Base-by-base conservation (phyloP, 257 asterid species). In the Fraxinus cuspidata region DNA sequence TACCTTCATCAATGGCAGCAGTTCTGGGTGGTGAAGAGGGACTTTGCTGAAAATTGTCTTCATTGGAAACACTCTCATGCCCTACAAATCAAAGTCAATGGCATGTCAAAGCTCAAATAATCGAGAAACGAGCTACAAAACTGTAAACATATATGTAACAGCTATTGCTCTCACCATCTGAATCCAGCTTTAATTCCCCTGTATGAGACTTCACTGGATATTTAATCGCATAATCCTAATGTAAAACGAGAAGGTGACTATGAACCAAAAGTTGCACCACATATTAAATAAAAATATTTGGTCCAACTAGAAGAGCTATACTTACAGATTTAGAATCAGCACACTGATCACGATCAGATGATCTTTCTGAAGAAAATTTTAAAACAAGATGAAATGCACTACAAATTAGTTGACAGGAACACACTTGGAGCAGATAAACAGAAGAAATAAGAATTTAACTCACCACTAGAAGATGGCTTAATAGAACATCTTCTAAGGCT, bases 1-100 rank as follows among this genome's bases (percentile, higher is more conserved):
- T 81, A 86, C 92, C 96, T 86, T 94, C 95, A 71, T 51, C 80
- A 35, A 80, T 81, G 19, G 81, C 65, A 73, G 76, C 78, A 79
- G 84, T 47, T 29, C 86, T 19, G 7, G 80, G 82, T 71, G 86
- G 78, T 29, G 82, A 37, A 65, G 90, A 84, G 10, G 58, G 53
- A 10, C 32, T 25, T 23, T 10, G 69, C 69, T 25, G 34, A 81
- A 76, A 73, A 74, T 72, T 83, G 71, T 76, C 89, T 72, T 86
- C 90, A 82, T 80, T 80, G 51, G 68, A 69, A 72, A 70, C 87
- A 81, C 79, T 76, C 74, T 79, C 87, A 67, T 84, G 88, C 71
- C 90, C 91, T 86, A 71, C 72, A 66, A 80, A 83, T 71, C 63
- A 85, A 78, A 77, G 15, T 68, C 37, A 72, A 73, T 32, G 69